Base-by-base conservation (phyloP, 1,139 yeast species). In the Chernovozyma sophiae-reginae region DNA sequence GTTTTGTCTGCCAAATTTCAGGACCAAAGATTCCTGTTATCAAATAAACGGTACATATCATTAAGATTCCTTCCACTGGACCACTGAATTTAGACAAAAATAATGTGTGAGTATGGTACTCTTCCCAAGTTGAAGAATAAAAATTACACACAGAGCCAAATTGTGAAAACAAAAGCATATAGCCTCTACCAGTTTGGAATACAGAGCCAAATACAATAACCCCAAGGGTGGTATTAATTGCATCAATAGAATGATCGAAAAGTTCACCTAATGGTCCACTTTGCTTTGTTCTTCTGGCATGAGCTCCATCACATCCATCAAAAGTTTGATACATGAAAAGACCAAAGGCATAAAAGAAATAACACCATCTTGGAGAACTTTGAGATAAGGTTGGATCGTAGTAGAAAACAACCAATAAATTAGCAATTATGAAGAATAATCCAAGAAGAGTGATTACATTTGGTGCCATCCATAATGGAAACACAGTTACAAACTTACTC, bases 251-350 rank as follows among this genome's bases (percentile, higher is more conserved):
- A 54, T 90, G 97, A 55, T 90, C 97, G 55, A 90, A 90, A 41
- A 90, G 69, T 57, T 90, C 97, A 30, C 97, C 97, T 51, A 90
- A 66, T 3, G 97, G 97, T 3, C 97, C 95, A 47, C 90, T 79
- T 61, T 89, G 96, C 13, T 95, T 95, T 1, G 97, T 90, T 52
- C 92, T 75, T 47, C 94, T 71, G 13, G 97, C 97, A 58, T 90
- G 97, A 47, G 84, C 77, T 10, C 97, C 97, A 59, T 90, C 97
- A 60, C 96, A 86, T 2, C 97, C 96, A 62, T 90, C 97, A 58
- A 90, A 89, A 0, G 97, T 90, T 56, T 90, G 97, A 58, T 90
- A 90, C 72, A 89, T 66, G 56, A 90, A 89, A 46, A 90, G 65
- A 2, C 96, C 95, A 48, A 85, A 56, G 0, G 95, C 96, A 56